Conservation (phyloP, 2,329 filamentous ascomycete genomes). For the Escovopsis sp. region DNA sequence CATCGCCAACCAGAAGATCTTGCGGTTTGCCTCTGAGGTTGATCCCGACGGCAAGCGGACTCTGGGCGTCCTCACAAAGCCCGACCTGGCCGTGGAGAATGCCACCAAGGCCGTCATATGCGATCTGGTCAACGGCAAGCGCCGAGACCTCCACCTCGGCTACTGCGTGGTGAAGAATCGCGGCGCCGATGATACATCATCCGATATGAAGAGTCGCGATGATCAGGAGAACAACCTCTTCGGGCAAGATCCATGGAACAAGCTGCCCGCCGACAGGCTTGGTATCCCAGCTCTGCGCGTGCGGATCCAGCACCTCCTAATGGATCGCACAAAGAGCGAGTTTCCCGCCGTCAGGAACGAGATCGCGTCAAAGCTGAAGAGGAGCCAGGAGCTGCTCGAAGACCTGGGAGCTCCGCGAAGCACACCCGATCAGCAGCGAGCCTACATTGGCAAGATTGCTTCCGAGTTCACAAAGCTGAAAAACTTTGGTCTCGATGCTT, state of each 20-base stretch:
- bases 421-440: slow-evolving; percentile 17
- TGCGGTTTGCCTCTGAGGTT: slow-evolving; percentile 19
- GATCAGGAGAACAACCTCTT: slow-evolving; percentile 25
- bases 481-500: slow-evolving; percentile 18
- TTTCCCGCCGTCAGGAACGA: slow-evolving; percentile 23
- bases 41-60: slow-evolving; percentile 29
- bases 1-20: slow-evolving; percentile 26
- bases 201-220: slow-evolving; percentile 17
- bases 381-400: slow-evolving; percentile 8
- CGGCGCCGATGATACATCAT: slow-evolving; percentile 24
- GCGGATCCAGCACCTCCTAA: slow-evolving; percentile 23
- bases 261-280: slow-evolving; percentile 12
- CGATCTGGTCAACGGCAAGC: slow-evolving; percentile 27
- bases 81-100: slow-evolving; percentile 35
- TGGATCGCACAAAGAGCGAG: slow-evolving; percentile 24
- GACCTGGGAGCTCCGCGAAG: slow-evolving; percentile 18
- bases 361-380: slow-evolving; percentile 8
- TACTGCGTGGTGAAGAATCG: slow-evolving; percentile 36
- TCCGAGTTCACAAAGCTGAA: slow-evolving; percentile 15
- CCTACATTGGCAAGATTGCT: slow-evolving; percentile 21
- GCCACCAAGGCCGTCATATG: slow-evolving; percentile 23
- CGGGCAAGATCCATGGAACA: slow-evolving; percentile 19
- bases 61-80: slow-evolving; percentile 41
- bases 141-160: slow-evolving; percentile 27
- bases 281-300: slow-evolving; percentile 22